Evolutionary conservation across 441 rosid species (phyloP), one percentile per base, ranked within the genome.

Genomic region (Breynia disticha): DNA sequence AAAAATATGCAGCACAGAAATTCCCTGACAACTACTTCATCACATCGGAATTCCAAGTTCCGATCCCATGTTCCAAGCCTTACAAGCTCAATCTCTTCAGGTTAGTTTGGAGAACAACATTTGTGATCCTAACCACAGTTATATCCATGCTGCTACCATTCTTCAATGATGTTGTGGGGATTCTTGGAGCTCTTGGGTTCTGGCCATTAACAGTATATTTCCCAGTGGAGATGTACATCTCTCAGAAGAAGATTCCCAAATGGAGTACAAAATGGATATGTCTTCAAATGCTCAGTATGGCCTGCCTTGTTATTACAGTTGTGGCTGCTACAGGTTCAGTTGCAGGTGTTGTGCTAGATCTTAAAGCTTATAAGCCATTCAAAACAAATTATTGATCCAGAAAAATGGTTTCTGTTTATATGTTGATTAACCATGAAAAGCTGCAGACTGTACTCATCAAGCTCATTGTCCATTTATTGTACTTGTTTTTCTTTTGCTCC

Each of bases 191-290:
- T 7, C 55, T 84, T 3, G 89, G 84, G 16, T 82, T 82, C 62
- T 84, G 86, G 83, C 89, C 93, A 5, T 67, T 83, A 44, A 78
- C 87, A 1, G 90, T 80, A 4, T 80, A 76, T 46, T 80, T 78
- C 56, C 90, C 90, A 0, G 77, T 83, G 37, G 87, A 80, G 68
- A 81, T 84, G 86, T 81, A 81, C 50, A 74, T 77, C 10, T 63
- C 19, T 32, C 85, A 74, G 48, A 81, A 63, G 86, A 72, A 64
- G 68, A 68, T 81, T 51, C 61, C 69, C 14, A 79, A 70, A 60
- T 80, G 90, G 84, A 77, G 82, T 62, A 60, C 63, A 1, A 75
- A 62, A 56, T 79, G 95, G 95, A 50, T 80, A 16, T 64, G 76
- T 20, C 84, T 82, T 15, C 77, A 80, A 63, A 63, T 76, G 16